Conservation (phyloP, 306 rosid species). For the Prunus mira region DNA sequence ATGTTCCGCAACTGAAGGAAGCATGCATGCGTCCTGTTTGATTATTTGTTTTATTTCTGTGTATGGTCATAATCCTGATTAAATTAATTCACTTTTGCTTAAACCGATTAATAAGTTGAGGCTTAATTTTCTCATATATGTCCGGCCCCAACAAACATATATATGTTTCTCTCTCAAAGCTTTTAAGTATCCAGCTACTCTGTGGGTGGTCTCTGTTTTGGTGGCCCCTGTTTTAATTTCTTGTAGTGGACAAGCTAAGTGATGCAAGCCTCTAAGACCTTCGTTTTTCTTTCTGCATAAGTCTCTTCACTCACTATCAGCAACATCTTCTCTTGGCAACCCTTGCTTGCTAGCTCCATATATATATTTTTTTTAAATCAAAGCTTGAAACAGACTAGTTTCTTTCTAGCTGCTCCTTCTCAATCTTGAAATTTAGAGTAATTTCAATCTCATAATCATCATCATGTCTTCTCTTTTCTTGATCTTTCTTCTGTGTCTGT, state of each 20-base stretch:
- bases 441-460: background rate
- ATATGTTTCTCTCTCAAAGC: slow-evolving; percentile 2
- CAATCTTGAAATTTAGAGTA: background rate
- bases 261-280: slow-evolving; percentile 5
- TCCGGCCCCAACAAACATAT: background rate
- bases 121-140: slow-evolving; percentile 20
- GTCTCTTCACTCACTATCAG: slow-evolving; percentile 17
- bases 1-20: slow-evolving; percentile 51
- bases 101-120: slow-evolving; percentile 3
- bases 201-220: background rate
- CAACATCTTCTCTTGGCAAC: background rate
- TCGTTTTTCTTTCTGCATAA: background rate
- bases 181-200: background rate
- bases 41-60: background rate
- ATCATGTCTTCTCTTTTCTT: slow-evolving; percentile 25
- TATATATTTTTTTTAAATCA: too few species aligned
- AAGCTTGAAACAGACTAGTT: background rate
- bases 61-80: background rate
- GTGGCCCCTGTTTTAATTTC: slow-evolving; percentile 7
- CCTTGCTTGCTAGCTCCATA: too few species aligned
- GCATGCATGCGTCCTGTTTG: slow-evolving; percentile 28
- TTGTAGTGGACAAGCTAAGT: slow-evolving; percentile 4
- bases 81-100: background rate
- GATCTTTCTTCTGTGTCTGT: slow-evolving; percentile 27
- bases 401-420: background rate